Conservation (phyloP, 208 protist genomes). For the Herpetomonas tarakana region DNA sequence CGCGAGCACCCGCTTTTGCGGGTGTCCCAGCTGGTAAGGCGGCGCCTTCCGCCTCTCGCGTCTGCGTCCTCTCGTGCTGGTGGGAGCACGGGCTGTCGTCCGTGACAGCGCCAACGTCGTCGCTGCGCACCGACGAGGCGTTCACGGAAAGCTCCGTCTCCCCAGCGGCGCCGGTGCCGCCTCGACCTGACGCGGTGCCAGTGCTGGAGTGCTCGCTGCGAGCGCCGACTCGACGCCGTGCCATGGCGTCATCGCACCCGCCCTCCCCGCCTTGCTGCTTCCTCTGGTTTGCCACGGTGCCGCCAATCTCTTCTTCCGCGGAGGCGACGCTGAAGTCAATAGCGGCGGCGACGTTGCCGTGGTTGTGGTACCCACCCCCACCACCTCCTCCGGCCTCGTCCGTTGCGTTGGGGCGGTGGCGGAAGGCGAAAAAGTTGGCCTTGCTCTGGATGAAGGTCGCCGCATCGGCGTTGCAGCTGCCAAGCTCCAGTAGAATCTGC, state of each 20-base stretch:
- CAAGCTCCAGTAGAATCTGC: conserved; percentile 69
- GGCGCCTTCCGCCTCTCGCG: not conserved
- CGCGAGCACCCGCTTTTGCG: not conserved
- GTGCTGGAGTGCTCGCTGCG: too few species aligned
- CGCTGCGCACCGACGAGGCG: not conserved
- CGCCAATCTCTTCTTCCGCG: too few species aligned
- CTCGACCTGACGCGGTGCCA: too few species aligned
- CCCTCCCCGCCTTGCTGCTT: too few species aligned
- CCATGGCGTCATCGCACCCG: too few species aligned
- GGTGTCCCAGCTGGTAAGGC: not conserved
- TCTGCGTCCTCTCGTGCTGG: too few species aligned
- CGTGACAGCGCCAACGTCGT: not conserved
- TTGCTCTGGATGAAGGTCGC: conserved; percentile 70
- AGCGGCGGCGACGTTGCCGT: conserved; percentile 2
- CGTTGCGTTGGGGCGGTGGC: conserved; percentile 18
- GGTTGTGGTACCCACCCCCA: too few species aligned
- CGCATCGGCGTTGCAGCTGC: conserved; percentile 55
- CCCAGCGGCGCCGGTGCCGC: too few species aligned
- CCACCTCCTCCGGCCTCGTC: too few species aligned
- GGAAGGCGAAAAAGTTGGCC: conserved; percentile 52
- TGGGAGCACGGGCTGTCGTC: not conserved
- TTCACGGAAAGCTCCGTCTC: not conserved
- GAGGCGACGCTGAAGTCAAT: not conserved
- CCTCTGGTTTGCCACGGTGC: too few species aligned
- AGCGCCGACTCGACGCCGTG: too few species aligned